Evolutionary conservation across 75 land plant species (phyloP).

Genomic region (Picea sitchensis): DNA sequence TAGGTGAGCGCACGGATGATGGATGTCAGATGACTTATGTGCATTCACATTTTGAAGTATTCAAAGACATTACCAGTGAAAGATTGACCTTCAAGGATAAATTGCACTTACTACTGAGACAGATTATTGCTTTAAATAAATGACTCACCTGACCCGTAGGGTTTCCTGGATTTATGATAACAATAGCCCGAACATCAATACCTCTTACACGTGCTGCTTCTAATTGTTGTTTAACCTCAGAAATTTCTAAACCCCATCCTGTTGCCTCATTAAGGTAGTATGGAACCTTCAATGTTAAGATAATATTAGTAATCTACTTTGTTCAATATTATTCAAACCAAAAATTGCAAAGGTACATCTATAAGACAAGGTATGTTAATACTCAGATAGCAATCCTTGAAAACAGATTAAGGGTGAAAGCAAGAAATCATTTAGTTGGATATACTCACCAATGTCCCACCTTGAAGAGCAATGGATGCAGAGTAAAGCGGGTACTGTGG

Average conservation of each 20-base stretch:
- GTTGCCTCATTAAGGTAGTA: conserved; percentile 92
- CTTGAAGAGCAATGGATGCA: conserved; percentile 97
- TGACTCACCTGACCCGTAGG: conserved; percentile 96
- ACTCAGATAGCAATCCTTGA: neutral
- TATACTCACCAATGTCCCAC: conserved; percentile 83
- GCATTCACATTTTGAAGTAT: neutral
- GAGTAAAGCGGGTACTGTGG: conserved; percentile 99
- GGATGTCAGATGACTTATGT: neutral
- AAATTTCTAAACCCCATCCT: conserved; percentile 92
- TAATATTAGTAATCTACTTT: neutral
- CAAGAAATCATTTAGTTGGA: neutral
- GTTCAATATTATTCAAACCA: neutral
- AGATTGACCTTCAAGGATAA: neutral
- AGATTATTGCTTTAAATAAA: neutral
- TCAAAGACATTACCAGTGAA: neutral
- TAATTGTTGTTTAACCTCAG: conserved; percentile 80
- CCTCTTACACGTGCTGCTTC: conserved; percentile 77
- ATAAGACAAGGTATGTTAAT: neutral
- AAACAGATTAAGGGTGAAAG: neutral
- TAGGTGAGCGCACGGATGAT: conserved; percentile 5
- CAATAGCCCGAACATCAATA: conserved; percentile 83
- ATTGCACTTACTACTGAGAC: neutral
- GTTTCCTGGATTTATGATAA: conserved; percentile 98
- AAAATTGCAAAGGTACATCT: neutral
- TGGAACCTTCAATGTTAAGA: conserved; percentile 63